Conservation (phyloP, 768 basidiomycete species). For the Termitomyces sp. region DNA sequence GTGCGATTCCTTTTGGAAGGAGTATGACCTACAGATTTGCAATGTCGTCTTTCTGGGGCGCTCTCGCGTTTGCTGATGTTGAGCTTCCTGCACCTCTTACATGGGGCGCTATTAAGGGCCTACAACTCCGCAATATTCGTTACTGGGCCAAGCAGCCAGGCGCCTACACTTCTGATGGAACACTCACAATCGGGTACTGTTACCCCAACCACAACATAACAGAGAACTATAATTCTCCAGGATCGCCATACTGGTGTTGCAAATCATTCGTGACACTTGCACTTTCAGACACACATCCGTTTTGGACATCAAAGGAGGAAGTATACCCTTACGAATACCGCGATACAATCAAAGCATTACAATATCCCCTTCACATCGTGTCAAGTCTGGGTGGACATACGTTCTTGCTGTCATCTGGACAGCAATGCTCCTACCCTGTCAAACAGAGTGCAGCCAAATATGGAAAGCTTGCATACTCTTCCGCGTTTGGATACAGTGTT, state of each 20-base stretch:
- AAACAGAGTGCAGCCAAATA: slow-evolving; percentile 77
- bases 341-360: slow-evolving; percentile 43
- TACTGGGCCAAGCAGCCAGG: slow-evolving; percentile 65
- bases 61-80: slow-evolving; percentile 65
- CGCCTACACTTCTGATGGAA: slow-evolving; percentile 57
- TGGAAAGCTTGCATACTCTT: slow-evolving; percentile 71
- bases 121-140: slow-evolving; percentile 66
- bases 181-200: slow-evolving; percentile 63
- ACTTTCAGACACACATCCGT: slow-evolving; percentile 60
- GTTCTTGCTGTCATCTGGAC: slow-evolving; percentile 69
- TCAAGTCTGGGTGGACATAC: slow-evolving; percentile 59
- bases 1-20: slow-evolving; percentile 70
- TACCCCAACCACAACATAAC: slow-evolving; percentile 74
- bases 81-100: slow-evolving; percentile 63
- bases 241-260: slow-evolving; percentile 79
- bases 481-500: slow-evolving; percentile 74
- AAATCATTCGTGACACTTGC: slow-evolving; percentile 68
- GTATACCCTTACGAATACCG: slow-evolving; percentile 48
- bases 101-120: slow-evolving; percentile 71
- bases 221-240: slow-evolving; percentile 76
- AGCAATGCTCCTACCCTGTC: slow-evolving; percentile 75
- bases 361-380: slow-evolving; percentile 64
- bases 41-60: slow-evolving; percentile 79
- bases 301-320: slow-evolving; percentile 67
- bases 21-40: slow-evolving; percentile 77